phyloP scores from a whole-genome alignment of 176 grass and related monocot genomes.

The Hyparrhenia diplandra region DNA sequence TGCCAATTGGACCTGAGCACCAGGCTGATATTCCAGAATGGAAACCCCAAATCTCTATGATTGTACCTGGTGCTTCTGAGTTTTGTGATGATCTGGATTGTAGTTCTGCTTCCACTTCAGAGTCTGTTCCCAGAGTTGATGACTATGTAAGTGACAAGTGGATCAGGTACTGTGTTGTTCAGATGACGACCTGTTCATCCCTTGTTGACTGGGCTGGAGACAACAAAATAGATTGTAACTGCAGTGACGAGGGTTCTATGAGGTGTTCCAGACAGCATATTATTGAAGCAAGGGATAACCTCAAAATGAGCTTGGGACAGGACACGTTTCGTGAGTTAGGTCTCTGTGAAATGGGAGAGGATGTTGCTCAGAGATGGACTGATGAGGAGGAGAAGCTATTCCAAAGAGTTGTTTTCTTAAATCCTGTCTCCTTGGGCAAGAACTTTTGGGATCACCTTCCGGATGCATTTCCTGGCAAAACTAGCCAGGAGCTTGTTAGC shows the following conservation, averaged over 20 bases:
- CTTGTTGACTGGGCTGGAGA: constrained; percentile 21
- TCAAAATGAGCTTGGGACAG: constrained; percentile 46
- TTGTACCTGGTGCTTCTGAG: background rate
- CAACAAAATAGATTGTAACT: constrained; percentile 48
- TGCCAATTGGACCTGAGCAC: constrained; percentile 67
- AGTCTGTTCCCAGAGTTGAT: constrained; percentile 22
- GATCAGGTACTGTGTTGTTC: constrained; percentile 48
- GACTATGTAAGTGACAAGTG: constrained; percentile 51
- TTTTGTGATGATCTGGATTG: constrained; percentile 24
- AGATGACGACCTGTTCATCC: constrained; percentile 18
- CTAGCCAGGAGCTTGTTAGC: constrained; percentile 66
- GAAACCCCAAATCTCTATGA: constrained; percentile 11
- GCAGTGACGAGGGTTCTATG: constrained; percentile 61
- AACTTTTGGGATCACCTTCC: constrained; percentile 76
- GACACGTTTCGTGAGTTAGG: constrained; percentile 66
- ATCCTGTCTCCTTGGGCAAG: constrained; percentile 52
- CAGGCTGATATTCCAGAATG: constrained; percentile 76
- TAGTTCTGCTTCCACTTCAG: constrained; percentile 16
- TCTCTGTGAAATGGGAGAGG: constrained; percentile 76
- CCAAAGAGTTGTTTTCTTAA: constrained; percentile 53
- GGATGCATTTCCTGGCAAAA: constrained; percentile 52
- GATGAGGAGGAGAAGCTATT: constrained; percentile 71
- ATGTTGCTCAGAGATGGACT: constrained; percentile 63
- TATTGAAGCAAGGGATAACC: constrained; percentile 46
- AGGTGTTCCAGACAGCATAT: constrained; percentile 71